Conservation (phyloP, 352 stramenopile species). For the Phytophthora uliginosa region DNA sequence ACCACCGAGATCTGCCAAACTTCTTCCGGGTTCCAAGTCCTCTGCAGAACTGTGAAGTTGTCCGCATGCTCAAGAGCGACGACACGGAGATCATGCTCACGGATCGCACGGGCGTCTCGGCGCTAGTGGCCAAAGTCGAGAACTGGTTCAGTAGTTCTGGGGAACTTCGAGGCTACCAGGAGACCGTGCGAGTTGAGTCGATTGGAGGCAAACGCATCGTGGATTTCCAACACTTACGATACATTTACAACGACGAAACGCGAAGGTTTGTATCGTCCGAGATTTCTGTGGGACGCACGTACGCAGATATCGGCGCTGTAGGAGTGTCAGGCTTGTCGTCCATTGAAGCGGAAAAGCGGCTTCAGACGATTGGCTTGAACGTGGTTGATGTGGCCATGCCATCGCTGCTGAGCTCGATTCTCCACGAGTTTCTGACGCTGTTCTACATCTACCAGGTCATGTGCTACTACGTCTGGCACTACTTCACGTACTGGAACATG, state of each 20-base stretch:
- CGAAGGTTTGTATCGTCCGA: conserved; percentile 40
- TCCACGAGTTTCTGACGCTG: conserved; percentile 50
- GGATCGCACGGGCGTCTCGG: conserved; percentile 39
- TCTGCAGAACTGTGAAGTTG: conserved; percentile 40
- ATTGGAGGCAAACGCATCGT: conserved; percentile 32
- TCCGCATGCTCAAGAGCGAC: conserved; percentile 46
- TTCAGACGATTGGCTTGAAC: conserved; percentile 42
- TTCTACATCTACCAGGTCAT: conserved; percentile 69
- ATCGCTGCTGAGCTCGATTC: conserved; percentile 39
- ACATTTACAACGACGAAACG: conserved; percentile 42
- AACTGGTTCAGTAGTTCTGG: conserved; percentile 25
- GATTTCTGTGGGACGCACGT: conserved; percentile 36
- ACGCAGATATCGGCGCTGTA: conserved; percentile 25
- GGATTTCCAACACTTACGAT: conserved; percentile 60
- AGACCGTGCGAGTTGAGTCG: conserved; percentile 40
- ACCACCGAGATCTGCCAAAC: conserved; percentile 36
- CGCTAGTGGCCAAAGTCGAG: conserved; percentile 41
- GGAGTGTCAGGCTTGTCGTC: conserved; percentile 22
- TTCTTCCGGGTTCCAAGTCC: conserved; percentile 42
- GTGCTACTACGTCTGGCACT: conserved; percentile 73
- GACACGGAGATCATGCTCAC: conserved; percentile 43
- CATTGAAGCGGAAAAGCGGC: conserved; percentile 20
- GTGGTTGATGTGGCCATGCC: conserved; percentile 53
- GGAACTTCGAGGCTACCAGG: conserved; percentile 32
- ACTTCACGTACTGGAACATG: conserved; percentile 62